Percentiles rank a stretch among this genome's conserved stretches.
Evolutionary conservation across 2,329 filamentous ascomycete genomes (phyloP).

Genomic region (Trichoderma oligosporum): DNA sequence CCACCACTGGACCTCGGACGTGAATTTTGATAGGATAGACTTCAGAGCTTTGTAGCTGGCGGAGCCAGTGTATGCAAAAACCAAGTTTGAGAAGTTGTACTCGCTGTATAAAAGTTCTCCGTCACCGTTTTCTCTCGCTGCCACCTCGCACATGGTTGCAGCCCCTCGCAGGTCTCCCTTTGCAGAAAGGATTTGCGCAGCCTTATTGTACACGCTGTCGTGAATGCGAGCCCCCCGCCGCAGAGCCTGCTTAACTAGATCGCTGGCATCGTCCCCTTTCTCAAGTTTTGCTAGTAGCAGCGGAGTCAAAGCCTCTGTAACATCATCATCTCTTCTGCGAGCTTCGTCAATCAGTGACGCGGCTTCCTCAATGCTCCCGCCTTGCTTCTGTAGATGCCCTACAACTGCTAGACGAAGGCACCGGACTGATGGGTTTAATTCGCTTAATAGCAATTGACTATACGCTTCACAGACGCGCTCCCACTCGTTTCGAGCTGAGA

Average conservation of each 20-base stretch:
- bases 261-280: constrained; percentile 28
- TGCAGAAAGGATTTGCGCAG: constrained; percentile 31
- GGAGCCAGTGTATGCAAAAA: constrained; percentile 34
- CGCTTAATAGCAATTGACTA: constrained; percentile 31
- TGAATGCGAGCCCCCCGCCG: constrained; percentile 31
- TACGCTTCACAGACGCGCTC: constrained; percentile 38
- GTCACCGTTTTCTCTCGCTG: constrained; percentile 36
- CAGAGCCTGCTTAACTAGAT: constrained; percentile 29
- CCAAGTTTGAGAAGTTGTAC: constrained; percentile 38
- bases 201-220: constrained; percentile 37
- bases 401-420: constrained; percentile 48
- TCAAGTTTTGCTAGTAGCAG: constrained; percentile 39
- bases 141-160: constrained; percentile 34
- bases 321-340: constrained; percentile 39
- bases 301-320: constrained; percentile 39
- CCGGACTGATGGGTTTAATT: constrained; percentile 37
- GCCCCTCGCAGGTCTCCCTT: constrained; percentile 31
- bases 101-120: constrained; percentile 36
- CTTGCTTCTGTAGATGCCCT: constrained; percentile 37
- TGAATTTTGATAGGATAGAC: constrained; percentile 32
- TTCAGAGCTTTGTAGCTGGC: constrained; percentile 32
- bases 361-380: constrained; percentile 32
- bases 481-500: constrained; percentile 28
- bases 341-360: constrained; percentile 40
- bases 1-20: constrained; percentile 34